Percentiles rank a stretch among this genome's conserved stretches.
Conservation (phyloP, 2,329 filamentous ascomycete genomes). For the Gaeumannomyces tritici region DNA sequence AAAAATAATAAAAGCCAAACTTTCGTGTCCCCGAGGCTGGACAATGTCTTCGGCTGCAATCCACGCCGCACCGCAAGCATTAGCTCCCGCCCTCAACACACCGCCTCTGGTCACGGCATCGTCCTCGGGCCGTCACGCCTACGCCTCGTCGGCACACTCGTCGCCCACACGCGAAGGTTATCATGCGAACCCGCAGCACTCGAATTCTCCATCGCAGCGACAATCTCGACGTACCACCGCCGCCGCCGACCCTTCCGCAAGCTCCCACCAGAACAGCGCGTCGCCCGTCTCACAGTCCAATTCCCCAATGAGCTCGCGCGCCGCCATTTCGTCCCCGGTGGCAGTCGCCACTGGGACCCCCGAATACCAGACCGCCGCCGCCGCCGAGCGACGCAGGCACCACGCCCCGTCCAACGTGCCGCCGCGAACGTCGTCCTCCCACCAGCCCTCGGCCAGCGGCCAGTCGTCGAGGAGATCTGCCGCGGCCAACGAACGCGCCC, state of each 20-base stretch:
- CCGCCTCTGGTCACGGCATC: slow-evolving; percentile 36
- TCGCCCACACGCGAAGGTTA: slow-evolving; percentile 46
- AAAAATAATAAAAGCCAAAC: background rate
- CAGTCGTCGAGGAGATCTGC: slow-evolving; percentile 32
- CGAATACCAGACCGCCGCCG: slow-evolving; percentile 31
- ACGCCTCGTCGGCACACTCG: slow-evolving; percentile 39
- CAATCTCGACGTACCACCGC: slow-evolving; percentile 43
- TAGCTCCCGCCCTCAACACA: slow-evolving; percentile 32
- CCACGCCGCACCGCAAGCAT: slow-evolving; percentile 46
- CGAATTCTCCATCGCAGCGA: slow-evolving; percentile 41
- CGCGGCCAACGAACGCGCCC: slow-evolving; percentile 33
- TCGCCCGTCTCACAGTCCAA: slow-evolving; percentile 19
- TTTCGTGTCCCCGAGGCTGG: slow-evolving; percentile 10
- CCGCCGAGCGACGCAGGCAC: slow-evolving; percentile 44
- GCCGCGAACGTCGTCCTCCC: slow-evolving; percentile 71
- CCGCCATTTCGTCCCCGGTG: slow-evolving; percentile 31
- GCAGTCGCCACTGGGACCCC: slow-evolving; percentile 24
- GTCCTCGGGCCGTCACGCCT: slow-evolving; percentile 35
- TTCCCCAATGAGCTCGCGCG: slow-evolving; percentile 37
- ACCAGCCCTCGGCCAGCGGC: slow-evolving; percentile 19
- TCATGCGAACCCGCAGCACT: slow-evolving; percentile 41
- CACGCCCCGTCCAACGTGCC: slow-evolving; percentile 64
- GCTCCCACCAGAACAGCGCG: slow-evolving; percentile 5
- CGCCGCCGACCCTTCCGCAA: slow-evolving; percentile 28
- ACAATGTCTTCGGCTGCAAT: slow-evolving; percentile 57